phyloP scores from a whole-genome alignment of 495 filamentous ascomycete genomes.

The Echria macrotheca region DNA sequence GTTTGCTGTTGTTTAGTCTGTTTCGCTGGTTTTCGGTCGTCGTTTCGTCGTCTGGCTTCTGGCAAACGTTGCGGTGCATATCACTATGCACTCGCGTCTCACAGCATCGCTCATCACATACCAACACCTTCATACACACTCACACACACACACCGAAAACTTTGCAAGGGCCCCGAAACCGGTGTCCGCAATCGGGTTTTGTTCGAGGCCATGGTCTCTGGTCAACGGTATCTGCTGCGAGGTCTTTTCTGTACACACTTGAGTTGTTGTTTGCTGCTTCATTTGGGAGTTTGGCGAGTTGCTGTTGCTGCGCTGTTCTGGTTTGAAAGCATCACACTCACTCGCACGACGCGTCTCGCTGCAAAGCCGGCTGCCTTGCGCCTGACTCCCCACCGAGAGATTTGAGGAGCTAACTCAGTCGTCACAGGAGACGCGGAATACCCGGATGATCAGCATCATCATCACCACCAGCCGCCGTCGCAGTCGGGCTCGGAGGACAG shows the following conservation, averaged over 20 bases:
- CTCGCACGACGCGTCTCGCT: constrained; percentile 20
- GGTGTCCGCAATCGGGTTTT: constrained; percentile 4
- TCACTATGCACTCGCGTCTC: constrained; percentile 21
- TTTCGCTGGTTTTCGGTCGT: constrained; percentile 36
- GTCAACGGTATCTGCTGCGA: constrained; percentile 19
- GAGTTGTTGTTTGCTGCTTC: constrained; percentile 18
- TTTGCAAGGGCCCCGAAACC: constrained; percentile 10
- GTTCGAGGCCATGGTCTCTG: constrained; percentile 8
- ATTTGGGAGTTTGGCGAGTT: constrained; percentile 24
- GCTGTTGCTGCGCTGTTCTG: constrained; percentile 20
- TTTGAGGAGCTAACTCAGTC: constrained; percentile 24
- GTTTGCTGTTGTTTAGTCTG: constrained; percentile 35
- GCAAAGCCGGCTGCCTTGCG: constrained; percentile 5
- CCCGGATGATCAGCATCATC: constrained; percentile 53
- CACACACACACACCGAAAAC: constrained; percentile 13
- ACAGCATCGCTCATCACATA: constrained; percentile 36
- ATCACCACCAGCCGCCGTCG: constrained; percentile 48
- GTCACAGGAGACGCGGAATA: constrained; percentile 51
- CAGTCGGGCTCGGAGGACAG: constrained; percentile 56
- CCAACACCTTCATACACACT: constrained; percentile 28
- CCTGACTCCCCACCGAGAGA: constrained; percentile 3
- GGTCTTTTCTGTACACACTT: constrained; percentile 12
- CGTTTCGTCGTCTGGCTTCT: constrained; percentile 35
- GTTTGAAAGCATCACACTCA: constrained; percentile 29
- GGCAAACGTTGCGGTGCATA: constrained; percentile 28